A percentile compares a stretch with the other conserved stretches of the same genome.
These are phyloP conservation scores for Phaeosphaeriaceae sp. DNA, from an alignment of 2,329 filamentous ascomycete genomes.

Conservation along the genomic window DNA sequence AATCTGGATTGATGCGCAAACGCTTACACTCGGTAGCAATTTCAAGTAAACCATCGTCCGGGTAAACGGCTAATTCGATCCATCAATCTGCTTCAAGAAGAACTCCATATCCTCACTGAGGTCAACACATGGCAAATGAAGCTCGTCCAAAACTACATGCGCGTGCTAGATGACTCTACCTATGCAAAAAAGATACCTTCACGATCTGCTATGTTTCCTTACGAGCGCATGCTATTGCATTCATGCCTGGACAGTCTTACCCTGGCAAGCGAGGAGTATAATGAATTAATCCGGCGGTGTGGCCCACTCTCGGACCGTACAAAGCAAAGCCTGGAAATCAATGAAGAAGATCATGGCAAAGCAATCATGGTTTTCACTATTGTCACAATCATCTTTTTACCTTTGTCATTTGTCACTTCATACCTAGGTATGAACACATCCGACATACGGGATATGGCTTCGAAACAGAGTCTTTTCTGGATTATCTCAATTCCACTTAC, in stretches of 20 bases:
- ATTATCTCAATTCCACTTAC: slow-evolving; percentile 18
- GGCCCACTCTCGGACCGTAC: slow-evolving; percentile 38
- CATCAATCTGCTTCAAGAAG: slow-evolving; percentile 44
- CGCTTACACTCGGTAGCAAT: slow-evolving; percentile 34
- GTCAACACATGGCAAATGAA: slow-evolving; percentile 38
- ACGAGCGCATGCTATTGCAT: slow-evolving; percentile 28
- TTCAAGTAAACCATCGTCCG: slow-evolving; percentile 43
- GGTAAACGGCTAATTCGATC: slow-evolving; percentile 41
- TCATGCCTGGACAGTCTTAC: slow-evolving; percentile 31
- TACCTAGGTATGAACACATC: slow-evolving; percentile 52
- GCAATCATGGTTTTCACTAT: slow-evolving; percentile 54
- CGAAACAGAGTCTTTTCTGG: slow-evolving; percentile 51
- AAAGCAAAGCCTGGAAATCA: slow-evolving; percentile 36
- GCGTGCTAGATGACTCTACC: slow-evolving; percentile 32
- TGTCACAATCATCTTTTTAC: slow-evolving; percentile 54
- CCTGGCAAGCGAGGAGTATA: slow-evolving; percentile 30
- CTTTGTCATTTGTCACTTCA: slow-evolving; percentile 52
- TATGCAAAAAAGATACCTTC: slow-evolving; percentile 27
- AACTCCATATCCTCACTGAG: slow-evolving; percentile 27
- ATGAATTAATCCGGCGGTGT: slow-evolving; percentile 33
- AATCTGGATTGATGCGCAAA: neutral
- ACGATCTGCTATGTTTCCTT: slow-evolving; percentile 28
- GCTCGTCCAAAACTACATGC: slow-evolving; percentile 31
- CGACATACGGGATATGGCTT: slow-evolving; percentile 51
- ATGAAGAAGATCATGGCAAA: slow-evolving; percentile 49